Percentiles rank a stretch among this genome's conserved stretches.
These are phyloP conservation scores for Sabuloglossum arenarium DNA, from an alignment of 495 filamentous ascomycete genomes.

Conservation along the genomic window DNA sequence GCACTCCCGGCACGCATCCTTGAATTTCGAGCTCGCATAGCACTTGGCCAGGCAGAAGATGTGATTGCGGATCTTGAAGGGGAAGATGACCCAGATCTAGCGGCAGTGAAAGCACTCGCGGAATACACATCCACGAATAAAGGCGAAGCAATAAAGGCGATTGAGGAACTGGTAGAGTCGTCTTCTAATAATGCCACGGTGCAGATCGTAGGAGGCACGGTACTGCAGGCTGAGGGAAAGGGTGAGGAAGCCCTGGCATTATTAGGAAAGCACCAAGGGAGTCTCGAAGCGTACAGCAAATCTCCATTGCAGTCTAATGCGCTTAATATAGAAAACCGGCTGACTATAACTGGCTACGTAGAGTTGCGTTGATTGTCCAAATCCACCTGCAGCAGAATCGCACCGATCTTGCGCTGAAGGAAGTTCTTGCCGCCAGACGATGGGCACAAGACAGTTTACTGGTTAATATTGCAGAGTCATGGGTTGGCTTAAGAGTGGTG, in stretches of 20 bases:
- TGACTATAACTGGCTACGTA: background rate
- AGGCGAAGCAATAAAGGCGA: conserved; percentile 35
- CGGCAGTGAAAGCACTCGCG: conserved; percentile 60
- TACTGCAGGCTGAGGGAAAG: conserved; percentile 55
- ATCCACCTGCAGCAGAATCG: conserved; percentile 85
- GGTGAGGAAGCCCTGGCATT: conserved; percentile 66
- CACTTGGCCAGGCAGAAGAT: conserved; percentile 51
- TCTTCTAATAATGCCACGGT: conserved; percentile 58
- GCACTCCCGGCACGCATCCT: conserved; percentile 57
- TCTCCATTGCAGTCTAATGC: background rate
- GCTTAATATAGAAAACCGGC: background rate
- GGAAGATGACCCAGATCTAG: conserved; percentile 52
- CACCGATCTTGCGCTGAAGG: conserved; percentile 72
- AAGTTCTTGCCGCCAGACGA: conserved; percentile 69
- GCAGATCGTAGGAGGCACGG: conserved; percentile 56
- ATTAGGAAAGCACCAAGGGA: conserved; percentile 63
- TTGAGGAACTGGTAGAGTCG: conserved; percentile 42
- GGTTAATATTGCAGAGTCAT: conserved; percentile 87
- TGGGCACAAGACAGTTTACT: conserved; percentile 92
- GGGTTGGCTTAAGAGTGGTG: conserved; percentile 80
- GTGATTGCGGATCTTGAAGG: conserved; percentile 45
- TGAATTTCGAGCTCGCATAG: conserved; percentile 60
- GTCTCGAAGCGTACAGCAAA: conserved; percentile 50
- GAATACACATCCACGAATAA: conserved; percentile 36
- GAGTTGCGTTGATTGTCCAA: conserved; percentile 58